These are phyloP conservation scores for Vinca major DNA, from an alignment of 305 asterid species.

Conservation along the genomic window DNA sequence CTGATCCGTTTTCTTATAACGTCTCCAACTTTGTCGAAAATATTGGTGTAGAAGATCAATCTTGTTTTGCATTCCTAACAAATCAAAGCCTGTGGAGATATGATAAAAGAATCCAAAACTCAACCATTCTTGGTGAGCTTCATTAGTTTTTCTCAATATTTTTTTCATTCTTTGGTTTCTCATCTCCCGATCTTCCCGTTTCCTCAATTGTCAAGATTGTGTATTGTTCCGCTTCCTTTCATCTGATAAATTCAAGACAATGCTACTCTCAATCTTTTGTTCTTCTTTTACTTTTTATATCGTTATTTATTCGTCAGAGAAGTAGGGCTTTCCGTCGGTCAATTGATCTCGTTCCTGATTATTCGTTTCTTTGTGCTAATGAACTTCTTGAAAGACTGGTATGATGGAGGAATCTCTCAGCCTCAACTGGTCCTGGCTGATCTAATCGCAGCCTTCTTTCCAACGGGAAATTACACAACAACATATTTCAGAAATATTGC, in stretches of 20 bases:
- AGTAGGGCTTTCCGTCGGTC: too few species aligned
- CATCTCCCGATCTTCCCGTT: background rate
- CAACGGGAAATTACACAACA: constrained; percentile 54
- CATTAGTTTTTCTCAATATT: background rate
- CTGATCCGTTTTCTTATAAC: constrained; percentile 47
- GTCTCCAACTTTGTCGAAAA: constrained; percentile 56
- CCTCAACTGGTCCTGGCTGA: constrained; percentile 78
- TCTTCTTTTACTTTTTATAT: too few species aligned
- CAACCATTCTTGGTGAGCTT: constrained; percentile 45
- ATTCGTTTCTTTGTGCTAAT: background rate
- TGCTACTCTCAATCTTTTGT: too few species aligned
- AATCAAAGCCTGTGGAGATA: constrained; percentile 83
- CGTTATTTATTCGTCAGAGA: too few species aligned
- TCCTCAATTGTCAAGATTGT: background rate
- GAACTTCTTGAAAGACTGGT: constrained; percentile 48
- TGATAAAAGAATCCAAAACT: constrained; percentile 62
- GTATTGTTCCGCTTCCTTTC: too few species aligned
- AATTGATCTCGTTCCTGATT: constrained; percentile 1
- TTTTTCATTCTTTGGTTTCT: background rate
- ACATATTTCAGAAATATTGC: constrained; percentile 71
- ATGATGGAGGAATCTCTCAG: constrained; percentile 77
- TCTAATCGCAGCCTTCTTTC: constrained; percentile 62
- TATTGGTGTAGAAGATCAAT: constrained; percentile 53
- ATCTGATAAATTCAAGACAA: too few species aligned
- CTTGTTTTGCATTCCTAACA: constrained; percentile 68